Base-by-base conservation (phyloP, 805 yeast species). In the Wickerhamomyces silvicola region DNA sequence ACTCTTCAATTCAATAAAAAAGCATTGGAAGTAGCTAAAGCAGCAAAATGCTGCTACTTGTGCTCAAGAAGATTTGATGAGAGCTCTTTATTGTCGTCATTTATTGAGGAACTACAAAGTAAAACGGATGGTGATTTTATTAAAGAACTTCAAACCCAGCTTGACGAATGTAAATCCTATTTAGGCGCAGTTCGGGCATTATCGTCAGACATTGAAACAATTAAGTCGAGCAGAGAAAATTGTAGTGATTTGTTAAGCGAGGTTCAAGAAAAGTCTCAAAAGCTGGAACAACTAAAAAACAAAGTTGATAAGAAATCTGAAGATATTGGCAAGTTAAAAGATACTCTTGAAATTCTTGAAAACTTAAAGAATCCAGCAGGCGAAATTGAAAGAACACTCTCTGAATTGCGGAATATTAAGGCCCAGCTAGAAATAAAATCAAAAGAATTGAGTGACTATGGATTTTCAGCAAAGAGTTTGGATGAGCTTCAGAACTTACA, bases 31-130 rank as follows among this genome's bases (percentile, higher is more conserved):
- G 54, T 70, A 24, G 92, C 94, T 0, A 58, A 72, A 18, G 47
- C 52, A 4, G 66, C 70, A 7, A 67, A 76, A 9, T 64, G 72
- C 29, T 90, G 97, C 55, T 59, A 78, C 26, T 59, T 88, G 27
- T 90, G 97, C 54, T 71, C 72, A 13, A 65, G 94, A 31, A 63
- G 68, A 10, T 82, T 87, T 56, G 70, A 70, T 11, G 62, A 60
- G 8, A 46, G 49, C 1, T 55, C 49, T 3, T 48, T 49, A 6
- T 26, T 46, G 10, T 37, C 48, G 10, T 35, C 37, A 1, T 43
- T 63, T 11, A 33, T 63, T 10, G 23, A 40, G 5, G 62, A 53
- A 17, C 30, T 62, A 30, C 45, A 49, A 28, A 38, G 54, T 2
- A 52, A 56, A 24, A 51, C 58, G 1, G 56, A 56, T 35, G 54